Conservation (phyloP, 805 yeast species). For the Zygosaccharomyces lentus region DNA sequence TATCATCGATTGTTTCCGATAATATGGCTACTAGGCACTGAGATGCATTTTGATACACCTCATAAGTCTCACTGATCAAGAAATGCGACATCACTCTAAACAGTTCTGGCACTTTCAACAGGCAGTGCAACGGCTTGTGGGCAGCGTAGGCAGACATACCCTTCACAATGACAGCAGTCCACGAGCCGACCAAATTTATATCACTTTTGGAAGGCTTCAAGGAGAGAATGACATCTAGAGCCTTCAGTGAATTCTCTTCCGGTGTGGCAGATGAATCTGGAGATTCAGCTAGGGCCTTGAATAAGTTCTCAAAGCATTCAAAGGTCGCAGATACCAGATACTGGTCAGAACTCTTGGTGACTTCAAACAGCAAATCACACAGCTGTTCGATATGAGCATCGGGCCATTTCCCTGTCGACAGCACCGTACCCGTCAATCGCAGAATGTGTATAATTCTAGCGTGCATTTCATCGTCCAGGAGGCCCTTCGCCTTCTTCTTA, state of each 20-base stretch:
- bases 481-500: slow-evolving; percentile 33
- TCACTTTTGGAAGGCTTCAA: slow-evolving; percentile 81
- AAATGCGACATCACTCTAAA: slow-evolving; percentile 57
- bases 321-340: slow-evolving; percentile 78
- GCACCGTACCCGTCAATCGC: slow-evolving; percentile 68
- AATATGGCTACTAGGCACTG: slow-evolving; percentile 81
- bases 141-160: slow-evolving; percentile 56
- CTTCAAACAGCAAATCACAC: slow-evolving; percentile 70
- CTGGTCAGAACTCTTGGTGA: slow-evolving; percentile 81
- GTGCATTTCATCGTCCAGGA: slow-evolving; percentile 45
- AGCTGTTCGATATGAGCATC: slow-evolving; percentile 58
- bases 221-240: slow-evolving; percentile 68
- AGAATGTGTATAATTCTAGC: slow-evolving; percentile 67
- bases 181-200: slow-evolving; percentile 81
- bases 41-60: slow-evolving; percentile 70
- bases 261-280: slow-evolving; percentile 52
- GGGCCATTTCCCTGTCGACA: slow-evolving; percentile 83
- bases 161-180: slow-evolving; percentile 93
- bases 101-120: slow-evolving; percentile 53
- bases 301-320: slow-evolving; percentile 51
- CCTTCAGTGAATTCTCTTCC: slow-evolving; percentile 56
- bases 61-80: slow-evolving; percentile 59
- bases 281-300: slow-evolving; percentile 25
- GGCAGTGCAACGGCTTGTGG: slow-evolving; percentile 48
- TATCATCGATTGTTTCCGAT: slow-evolving; percentile 61